A percentile compares a stretch with the other conserved stretches of the same genome.
Conservation (phyloP, 345 rosid genomes). For the Lepidium aucheri region DNA sequence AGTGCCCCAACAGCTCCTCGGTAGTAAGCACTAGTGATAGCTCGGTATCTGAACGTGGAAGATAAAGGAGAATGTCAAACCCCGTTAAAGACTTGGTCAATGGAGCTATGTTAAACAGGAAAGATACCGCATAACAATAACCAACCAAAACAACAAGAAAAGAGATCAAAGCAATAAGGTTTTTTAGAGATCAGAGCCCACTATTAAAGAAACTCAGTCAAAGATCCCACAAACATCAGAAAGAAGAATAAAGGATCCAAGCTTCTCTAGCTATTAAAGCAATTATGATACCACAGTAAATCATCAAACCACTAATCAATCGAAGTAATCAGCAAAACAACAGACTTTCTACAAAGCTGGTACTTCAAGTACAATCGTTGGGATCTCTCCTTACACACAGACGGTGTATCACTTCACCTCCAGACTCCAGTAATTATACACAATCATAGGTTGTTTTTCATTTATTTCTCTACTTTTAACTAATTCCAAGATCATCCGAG, state of each 20-base stretch:
- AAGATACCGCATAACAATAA: not conserved
- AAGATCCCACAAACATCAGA: not conserved
- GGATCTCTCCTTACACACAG: not conserved
- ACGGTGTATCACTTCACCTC: not conserved
- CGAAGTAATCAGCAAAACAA: not conserved
- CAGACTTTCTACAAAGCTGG: not conserved
- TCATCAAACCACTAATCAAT: not conserved
- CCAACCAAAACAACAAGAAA: not conserved
- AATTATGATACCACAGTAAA: not conserved
- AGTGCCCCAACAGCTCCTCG: conserved; percentile 92
- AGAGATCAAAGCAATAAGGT: not conserved
- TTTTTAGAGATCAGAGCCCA: not conserved
- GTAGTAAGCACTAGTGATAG: conserved; percentile 93
- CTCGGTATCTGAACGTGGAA: conserved; percentile 56
- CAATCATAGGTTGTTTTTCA: not conserved
- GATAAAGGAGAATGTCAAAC: not conserved
- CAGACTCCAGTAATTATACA: not conserved
- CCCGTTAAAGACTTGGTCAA: not conserved
- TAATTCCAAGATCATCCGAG: not conserved
- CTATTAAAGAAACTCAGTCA: not conserved
- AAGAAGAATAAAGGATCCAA: not conserved
- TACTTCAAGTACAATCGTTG: not conserved
- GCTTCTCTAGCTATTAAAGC: not conserved
- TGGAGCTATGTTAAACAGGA: not conserved
- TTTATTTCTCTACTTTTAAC: not conserved